These are phyloP conservation scores for Euphorbia lathyris DNA, from an alignment of 345 rosid genomes.

Conservation along the genomic window DNA sequence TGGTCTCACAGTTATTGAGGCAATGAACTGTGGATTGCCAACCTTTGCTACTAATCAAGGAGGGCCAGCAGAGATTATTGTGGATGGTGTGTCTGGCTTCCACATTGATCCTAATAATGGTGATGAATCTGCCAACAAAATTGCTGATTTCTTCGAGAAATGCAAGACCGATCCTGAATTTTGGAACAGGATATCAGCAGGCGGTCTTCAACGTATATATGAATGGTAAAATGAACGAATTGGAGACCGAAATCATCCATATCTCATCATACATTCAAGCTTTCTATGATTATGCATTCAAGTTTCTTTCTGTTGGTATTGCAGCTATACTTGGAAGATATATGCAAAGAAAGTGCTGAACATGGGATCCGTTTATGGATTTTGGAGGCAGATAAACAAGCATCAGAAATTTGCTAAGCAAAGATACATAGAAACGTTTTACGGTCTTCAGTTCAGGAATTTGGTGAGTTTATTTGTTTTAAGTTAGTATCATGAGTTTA, in stretches of 20 bases:
- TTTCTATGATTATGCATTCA: neutral
- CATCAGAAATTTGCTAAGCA: conserved; percentile 71
- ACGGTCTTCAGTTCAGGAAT: conserved; percentile 65
- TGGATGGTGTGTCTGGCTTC: conserved; percentile 87
- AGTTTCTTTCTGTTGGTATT: neutral
- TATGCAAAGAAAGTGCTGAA: conserved; percentile 63
- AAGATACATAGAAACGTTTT: conserved; percentile 65
- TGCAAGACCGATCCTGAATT: conserved; percentile 48
- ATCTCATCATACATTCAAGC: neutral
- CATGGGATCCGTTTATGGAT: conserved; percentile 77
- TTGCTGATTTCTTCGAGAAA: conserved; percentile 75
- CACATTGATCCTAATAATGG: conserved; percentile 85
- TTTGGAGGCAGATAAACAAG: conserved; percentile 79
- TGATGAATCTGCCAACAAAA: conserved; percentile 59
- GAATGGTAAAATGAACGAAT: conserved; percentile 53
- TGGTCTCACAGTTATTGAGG: conserved; percentile 92
- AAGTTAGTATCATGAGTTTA: neutral
- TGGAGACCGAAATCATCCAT: neutral
- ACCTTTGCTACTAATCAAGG: conserved; percentile 93
- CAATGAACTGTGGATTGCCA: conserved; percentile 94
- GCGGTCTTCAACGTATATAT: conserved; percentile 65
- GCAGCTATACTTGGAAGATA: conserved; percentile 93
- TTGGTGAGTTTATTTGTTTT: conserved; percentile 43
- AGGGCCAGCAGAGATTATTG: conserved; percentile 91
- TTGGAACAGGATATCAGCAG: conserved; percentile 63